Evolutionary conservation across 2,329 filamentous ascomycete species (phyloP), one percentile per base, ranked within the genome.

Genomic region (Beauveria rudraprayagi): DNA sequence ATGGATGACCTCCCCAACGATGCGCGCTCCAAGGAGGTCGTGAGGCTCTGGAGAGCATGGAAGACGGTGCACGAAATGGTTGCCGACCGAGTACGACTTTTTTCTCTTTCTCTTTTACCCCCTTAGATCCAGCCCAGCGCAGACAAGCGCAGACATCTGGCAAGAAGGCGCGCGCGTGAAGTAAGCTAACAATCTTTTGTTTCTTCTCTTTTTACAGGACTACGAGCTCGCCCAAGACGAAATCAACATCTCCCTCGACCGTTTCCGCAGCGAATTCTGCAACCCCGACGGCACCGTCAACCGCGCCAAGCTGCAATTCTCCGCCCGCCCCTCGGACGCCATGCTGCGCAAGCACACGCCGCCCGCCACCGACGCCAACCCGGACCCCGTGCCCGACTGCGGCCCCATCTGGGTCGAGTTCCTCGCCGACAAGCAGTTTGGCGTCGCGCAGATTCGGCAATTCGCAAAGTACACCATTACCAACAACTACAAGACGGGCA

Each of bases 331-430:
- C 51, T 90, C 89, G 68, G 84, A 89, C 64, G 80, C 84, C 61
- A 97, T 97, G 92, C 83, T 92, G 68, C 80, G 83, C 70, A 94
- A 92, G 74, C 91, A 91, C 80, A 91, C 90, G 3, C 85, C 87
- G 8, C 83, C 88, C 7, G 80, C 87, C 24, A 90, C 87, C 64
- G 78, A 84, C 66, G 77, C 79, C 67, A 87, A 90, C 72, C 88
- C 89, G 50, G 81, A 89, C 69, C 90, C 88, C 43, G 78, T 80
- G 56, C 81, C 88, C 59, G 87, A 91, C 69, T 90, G 92, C 73
- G 94, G 94, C 71, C 90, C 86, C 60, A 88, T 99, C 78, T 96
- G 90, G 83, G 84, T 97, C 69, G 92, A 97, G 77, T 99, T 99
- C 80, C 88, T 90, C 71, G 78, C 83, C 66, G 90, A 95, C 67